Percentiles rank a stretch among this genome's conserved stretches.
phyloP scores from a whole-genome alignment of 1,284 basidiomycete species.

The Stygiomarasmius scandens region DNA sequence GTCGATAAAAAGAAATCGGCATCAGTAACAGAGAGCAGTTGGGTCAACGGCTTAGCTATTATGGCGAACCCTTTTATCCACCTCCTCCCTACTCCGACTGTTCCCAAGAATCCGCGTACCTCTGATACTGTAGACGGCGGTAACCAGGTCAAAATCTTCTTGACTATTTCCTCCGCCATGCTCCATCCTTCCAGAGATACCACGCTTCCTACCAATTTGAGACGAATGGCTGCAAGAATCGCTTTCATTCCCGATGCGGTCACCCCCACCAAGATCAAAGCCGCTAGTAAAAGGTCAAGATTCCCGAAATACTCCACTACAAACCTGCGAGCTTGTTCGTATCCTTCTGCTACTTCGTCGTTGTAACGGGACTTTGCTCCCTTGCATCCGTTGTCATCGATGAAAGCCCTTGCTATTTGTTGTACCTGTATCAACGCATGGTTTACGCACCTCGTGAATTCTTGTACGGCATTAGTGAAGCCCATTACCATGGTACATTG shows the following conservation, averaged over 20 bases:
- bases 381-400: constrained; percentile 32
- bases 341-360: constrained; percentile 13
- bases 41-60: constrained; percentile 31
- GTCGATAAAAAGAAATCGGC: constrained; percentile 23
- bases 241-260: constrained; percentile 32
- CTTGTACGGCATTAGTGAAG: constrained; percentile 21
- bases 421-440: constrained; percentile 25
- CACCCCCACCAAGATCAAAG: constrained; percentile 27
- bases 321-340: constrained; percentile 22
- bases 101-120: constrained; percentile 36
- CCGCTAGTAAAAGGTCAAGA: constrained; percentile 23
- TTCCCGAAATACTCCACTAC: constrained; percentile 25
- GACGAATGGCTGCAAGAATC: constrained; percentile 20
- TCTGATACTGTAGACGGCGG: constrained; percentile 25
- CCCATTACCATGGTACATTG: constrained; percentile 7
- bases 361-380: constrained; percentile 27
- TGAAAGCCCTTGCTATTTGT: constrained; percentile 21
- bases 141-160: constrained; percentile 35
- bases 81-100: constrained; percentile 25
- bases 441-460: constrained; percentile 25
- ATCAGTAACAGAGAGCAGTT: constrained; percentile 20
- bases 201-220: constrained; percentile 29
- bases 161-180: constrained; percentile 23
- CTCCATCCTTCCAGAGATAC: constrained; percentile 33
- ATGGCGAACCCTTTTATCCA: constrained; percentile 36